A percentile compares a stretch with the other conserved stretches of the same genome.
Conservation (phyloP, 345 rosid genomes). For the Brassica incana region DNA sequence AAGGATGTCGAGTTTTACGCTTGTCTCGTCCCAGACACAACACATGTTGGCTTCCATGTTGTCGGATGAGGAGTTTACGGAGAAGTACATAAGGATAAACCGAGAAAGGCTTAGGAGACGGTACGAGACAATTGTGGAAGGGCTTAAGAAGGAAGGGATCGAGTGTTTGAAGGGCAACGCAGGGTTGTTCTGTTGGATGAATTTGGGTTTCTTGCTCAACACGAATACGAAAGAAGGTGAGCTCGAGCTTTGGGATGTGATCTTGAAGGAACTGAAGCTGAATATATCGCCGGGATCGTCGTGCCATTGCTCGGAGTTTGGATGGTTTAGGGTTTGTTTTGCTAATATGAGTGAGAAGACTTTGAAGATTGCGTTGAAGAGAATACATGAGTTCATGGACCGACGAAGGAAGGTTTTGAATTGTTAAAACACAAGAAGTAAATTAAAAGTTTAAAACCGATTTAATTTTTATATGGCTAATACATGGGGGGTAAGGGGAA, state of each 20-base stretch:
- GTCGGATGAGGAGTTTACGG: slow-evolving; percentile 57
- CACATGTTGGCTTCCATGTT: slow-evolving; percentile 80
- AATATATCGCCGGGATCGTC: slow-evolving; percentile 94
- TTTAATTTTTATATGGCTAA: slow-evolving; percentile 12
- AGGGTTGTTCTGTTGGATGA: slow-evolving; percentile 96
- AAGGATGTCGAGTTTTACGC: slow-evolving; percentile 94
- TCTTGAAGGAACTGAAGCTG: slow-evolving; percentile 61
- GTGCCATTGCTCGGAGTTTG: slow-evolving; percentile 89
- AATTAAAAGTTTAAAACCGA: background rate
- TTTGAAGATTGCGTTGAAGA: slow-evolving; percentile 65
- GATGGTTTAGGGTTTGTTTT: slow-evolving; percentile 98
- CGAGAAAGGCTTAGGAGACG: slow-evolving; percentile 66
- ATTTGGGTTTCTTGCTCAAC: slow-evolving; percentile 61
- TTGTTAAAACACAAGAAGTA: background rate
- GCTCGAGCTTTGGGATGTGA: slow-evolving; percentile 65
- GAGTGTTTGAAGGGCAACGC: slow-evolving; percentile 88
- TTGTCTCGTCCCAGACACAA: slow-evolving; percentile 91
- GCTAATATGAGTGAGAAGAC: slow-evolving; percentile 91
- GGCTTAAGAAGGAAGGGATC: slow-evolving; percentile 66
- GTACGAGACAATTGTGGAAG: slow-evolving; percentile 66
- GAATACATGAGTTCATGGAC: slow-evolving; percentile 69
- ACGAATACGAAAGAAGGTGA: slow-evolving; percentile 62
- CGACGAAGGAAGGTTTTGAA: slow-evolving; percentile 33
- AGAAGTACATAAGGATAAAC: slow-evolving; percentile 62
- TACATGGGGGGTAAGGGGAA: background rate